A percentile compares a stretch with the other conserved stretches of the same genome.
Evolutionary conservation across 1,284 basidiomycete genomes (phyloP).

Genomic region (Melanopsichium pennsylvanicum): DNA sequence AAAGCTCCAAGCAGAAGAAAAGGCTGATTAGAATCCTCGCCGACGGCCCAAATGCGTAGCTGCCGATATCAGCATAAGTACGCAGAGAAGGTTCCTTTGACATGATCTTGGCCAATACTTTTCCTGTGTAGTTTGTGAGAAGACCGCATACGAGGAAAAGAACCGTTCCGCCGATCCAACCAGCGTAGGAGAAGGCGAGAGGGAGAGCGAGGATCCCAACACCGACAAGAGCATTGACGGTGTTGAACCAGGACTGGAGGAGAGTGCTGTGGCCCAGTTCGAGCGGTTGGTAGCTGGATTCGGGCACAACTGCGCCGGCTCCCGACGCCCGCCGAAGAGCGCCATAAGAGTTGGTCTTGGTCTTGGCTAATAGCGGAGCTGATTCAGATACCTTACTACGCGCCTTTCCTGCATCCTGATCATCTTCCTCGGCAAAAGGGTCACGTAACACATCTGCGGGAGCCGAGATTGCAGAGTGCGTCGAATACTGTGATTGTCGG

Average conservation of each 20-base stretch:
- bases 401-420: neutral
- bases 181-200: conserved; percentile 59
- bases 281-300: conserved; percentile 12
- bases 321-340: conserved; percentile 12
- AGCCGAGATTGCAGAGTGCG: neutral
- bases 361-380: conserved; percentile 1
- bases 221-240: conserved; percentile 62
- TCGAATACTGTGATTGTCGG: conserved; percentile 10
- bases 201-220: conserved; percentile 63
- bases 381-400: conserved; percentile 12
- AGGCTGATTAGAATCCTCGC: conserved; percentile 56
- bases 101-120: conserved; percentile 63
- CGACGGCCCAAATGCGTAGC: conserved; percentile 59
- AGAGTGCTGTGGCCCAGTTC: conserved; percentile 55
- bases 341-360: conserved; percentile 15
- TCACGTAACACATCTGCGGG: conserved; percentile 38
- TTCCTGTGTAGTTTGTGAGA: conserved; percentile 63
- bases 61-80: conserved; percentile 64
- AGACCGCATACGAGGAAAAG: conserved; percentile 59
- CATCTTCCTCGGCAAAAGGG: conserved; percentile 35
- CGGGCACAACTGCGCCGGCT: conserved; percentile 16
- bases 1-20: conserved; percentile 63
- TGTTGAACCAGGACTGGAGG: conserved; percentile 64
- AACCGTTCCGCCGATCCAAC: conserved; percentile 52
- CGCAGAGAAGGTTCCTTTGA: conserved; percentile 54